Evolutionary conservation across 768 basidiomycete genomes (phyloP).

Genomic region (Russula sp.): DNA sequence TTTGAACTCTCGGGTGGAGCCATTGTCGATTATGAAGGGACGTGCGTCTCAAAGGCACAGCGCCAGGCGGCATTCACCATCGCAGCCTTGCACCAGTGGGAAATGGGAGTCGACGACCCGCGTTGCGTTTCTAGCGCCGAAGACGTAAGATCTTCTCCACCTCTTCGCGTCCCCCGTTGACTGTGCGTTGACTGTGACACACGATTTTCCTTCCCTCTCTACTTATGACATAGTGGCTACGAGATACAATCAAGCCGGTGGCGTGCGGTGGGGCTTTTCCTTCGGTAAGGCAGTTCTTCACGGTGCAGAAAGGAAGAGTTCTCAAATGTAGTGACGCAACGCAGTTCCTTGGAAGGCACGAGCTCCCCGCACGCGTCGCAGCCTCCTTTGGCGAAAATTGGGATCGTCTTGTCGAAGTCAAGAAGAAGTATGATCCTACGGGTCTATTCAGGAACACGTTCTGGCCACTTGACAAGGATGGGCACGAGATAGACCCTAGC

Average conservation of each 20-base stretch:
- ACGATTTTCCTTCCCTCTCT: not conserved
- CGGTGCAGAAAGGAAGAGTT: not conserved
- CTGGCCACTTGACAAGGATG: slow-evolving; percentile 70
- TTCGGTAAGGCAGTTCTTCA: slow-evolving; percentile 54
- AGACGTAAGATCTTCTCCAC: slow-evolving; percentile 48
- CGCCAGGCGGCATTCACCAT: slow-evolving; percentile 82
- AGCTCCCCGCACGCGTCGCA: slow-evolving; percentile 58
- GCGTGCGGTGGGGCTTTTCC: slow-evolving; percentile 80
- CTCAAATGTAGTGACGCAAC: slow-evolving; percentile 8
- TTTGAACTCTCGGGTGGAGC: slow-evolving; percentile 89
- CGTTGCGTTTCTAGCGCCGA: slow-evolving; percentile 81
- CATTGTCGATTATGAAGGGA: slow-evolving; percentile 66
- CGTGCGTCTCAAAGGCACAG: slow-evolving; percentile 72
- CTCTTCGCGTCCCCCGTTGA: slow-evolving; percentile 19
- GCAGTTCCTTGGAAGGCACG: slow-evolving; percentile 75
- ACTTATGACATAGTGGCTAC: slow-evolving; percentile 63
- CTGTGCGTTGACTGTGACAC: slow-evolving; percentile 17
- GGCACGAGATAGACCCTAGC: slow-evolving; percentile 52
- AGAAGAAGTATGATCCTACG: slow-evolving; percentile 70
- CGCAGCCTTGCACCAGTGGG: slow-evolving; percentile 91
- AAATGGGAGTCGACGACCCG: slow-evolving; percentile 75
- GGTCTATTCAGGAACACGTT: slow-evolving; percentile 74
- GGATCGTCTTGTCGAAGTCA: slow-evolving; percentile 65
- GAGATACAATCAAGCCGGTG: slow-evolving; percentile 64
- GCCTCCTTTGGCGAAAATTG: slow-evolving; percentile 75